phyloP scores from a whole-genome alignment of 2,329 filamentous ascomycete species.

The Aspergillus sclerotialis region DNA sequence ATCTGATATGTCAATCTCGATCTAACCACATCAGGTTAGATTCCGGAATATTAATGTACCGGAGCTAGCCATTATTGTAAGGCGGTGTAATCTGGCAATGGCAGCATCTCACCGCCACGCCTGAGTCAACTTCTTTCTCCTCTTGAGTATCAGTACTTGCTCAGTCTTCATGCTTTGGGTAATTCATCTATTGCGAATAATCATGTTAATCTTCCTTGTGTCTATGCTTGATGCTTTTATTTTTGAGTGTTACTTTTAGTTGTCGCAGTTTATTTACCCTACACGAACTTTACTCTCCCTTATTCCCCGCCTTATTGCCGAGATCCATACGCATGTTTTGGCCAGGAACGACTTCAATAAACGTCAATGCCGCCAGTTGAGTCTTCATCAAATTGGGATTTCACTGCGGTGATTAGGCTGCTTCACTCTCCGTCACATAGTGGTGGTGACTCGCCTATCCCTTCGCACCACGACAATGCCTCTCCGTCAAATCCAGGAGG shows the following conservation, averaged over 20 bases:
- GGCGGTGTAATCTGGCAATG: slow-evolving; percentile 6
- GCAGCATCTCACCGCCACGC: slow-evolving; percentile 12
- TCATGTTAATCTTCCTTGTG: slow-evolving; percentile 13
- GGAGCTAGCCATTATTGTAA: not conserved
- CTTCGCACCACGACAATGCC: slow-evolving; percentile 6
- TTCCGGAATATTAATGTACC: no score
- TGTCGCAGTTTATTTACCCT: not conserved
- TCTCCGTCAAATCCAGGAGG: slow-evolving; percentile 4
- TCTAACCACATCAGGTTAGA: no score
- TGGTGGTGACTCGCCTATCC: slow-evolving; percentile 6
- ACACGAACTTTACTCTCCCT: slow-evolving; percentile 1
- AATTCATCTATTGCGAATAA: slow-evolving; percentile 9
- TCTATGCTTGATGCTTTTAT: slow-evolving; percentile 2
- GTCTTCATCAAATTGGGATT: slow-evolving; percentile 36
- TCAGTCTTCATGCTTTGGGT: slow-evolving; percentile 8
- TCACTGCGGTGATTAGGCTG: slow-evolving; percentile 38
- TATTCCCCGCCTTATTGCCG: slow-evolving; percentile 5
- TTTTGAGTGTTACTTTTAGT: slow-evolving; percentile 3
- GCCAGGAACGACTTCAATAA: not conserved
- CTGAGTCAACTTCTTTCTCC: slow-evolving; percentile 6
- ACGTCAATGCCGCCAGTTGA: slow-evolving; percentile 24
- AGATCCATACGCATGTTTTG: not conserved
- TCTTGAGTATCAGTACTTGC: slow-evolving; percentile 3
- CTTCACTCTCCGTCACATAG: slow-evolving; percentile 27
- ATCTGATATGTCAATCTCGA: no score